Base-by-base conservation (phyloP, 2,329 filamentous ascomycete genomes). In the Pseudogymnoascus sp. region DNA sequence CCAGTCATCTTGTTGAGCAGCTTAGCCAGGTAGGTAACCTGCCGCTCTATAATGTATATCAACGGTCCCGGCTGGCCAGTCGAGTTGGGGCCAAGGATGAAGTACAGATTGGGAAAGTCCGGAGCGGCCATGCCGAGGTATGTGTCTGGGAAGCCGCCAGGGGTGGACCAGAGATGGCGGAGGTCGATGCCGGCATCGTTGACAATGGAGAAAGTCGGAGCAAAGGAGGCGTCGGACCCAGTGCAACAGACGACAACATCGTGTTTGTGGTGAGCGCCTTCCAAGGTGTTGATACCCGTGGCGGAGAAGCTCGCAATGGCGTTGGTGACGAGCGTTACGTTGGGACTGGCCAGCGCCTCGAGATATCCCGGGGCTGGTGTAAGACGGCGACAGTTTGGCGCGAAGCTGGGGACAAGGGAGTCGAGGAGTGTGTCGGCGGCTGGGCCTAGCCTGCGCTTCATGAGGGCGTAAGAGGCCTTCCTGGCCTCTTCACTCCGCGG, bases 1-100 rank as follows among this genome's bases (percentile, higher is more conserved):
- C 86, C 47, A 77, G 74, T 81, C 0, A 83, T 47, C 77, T 74
- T 50, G 78, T 77, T 0, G 79, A 81, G 6, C 80, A 78, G 75
- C 68, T 87, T 86, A 19, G 86, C 84, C 64, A 84, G 81, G 71
- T 86, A 87, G 0, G 83, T 80, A 1, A 87, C 73, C 68, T 90
- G 90, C 61, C 87, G 84, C 0, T 90, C 75, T 2, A 89, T 74
- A 68, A 87, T 86, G 21, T 86, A 84, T 63, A 84, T 81, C 71
- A 86, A 87, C 0, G 82, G 80, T 1, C 80, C 78, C 14, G 44
- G 33, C 3, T 35, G 44, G 11, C 33, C 42, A 10, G 44, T 53
- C 8, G 62, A 61, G 21, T 63, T 63, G 4, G 62, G 62, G 19
- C 62, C 62, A 4, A 31, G 29, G 21, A 63, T 21, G 35, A 63